Evolutionary conservation across 768 basidiomycete genomes (phyloP).

Genomic region (Lanmaoa rubissima): DNA sequence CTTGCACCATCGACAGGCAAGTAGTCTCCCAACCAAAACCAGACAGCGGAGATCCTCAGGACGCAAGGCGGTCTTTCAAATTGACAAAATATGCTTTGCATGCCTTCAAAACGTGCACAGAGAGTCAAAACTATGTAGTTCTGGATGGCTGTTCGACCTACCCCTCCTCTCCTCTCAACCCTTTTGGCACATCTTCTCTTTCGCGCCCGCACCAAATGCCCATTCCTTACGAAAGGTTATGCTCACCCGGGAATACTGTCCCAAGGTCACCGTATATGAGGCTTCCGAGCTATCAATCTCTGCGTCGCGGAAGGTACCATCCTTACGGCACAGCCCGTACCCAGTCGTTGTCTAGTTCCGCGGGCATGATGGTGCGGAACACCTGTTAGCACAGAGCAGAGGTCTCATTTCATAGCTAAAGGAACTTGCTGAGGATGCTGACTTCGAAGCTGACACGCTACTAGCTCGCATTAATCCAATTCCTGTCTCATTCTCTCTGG

Average conservation of each 20-base stretch:
- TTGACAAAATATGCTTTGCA: slow-evolving; percentile 13
- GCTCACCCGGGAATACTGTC: slow-evolving; percentile 5
- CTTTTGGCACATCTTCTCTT: background rate
- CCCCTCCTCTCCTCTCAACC: background rate
- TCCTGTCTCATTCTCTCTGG: slow-evolving; percentile 13
- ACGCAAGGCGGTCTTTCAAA: slow-evolving; percentile 27
- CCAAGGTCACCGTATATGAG: slow-evolving; percentile 15
- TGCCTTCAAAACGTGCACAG: slow-evolving; percentile 28
- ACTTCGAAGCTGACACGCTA: slow-evolving; percentile 5
- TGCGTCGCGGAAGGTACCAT: slow-evolving; percentile 19
- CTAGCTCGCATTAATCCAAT: background rate
- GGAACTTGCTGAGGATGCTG: slow-evolving; percentile 13
- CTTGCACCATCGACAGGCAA: slow-evolving; percentile 10
- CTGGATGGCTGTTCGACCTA: slow-evolving; percentile 9
- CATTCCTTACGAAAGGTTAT: slow-evolving; percentile 21
- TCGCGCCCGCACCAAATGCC: slow-evolving; percentile 11
- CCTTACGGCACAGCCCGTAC: slow-evolving; percentile 17
- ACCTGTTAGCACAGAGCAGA: background rate
- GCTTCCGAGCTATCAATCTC: slow-evolving; percentile 22
- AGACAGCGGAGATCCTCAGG: slow-evolving; percentile 25
- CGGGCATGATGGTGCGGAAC: slow-evolving; percentile 12
- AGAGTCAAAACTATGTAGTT: slow-evolving; percentile 10
- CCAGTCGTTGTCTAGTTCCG: background rate
- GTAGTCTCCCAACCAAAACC: slow-evolving; percentile 16
- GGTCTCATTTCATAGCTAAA: slow-evolving; percentile 9